Conservation (phyloP, 2,329 filamentous ascomycete genomes). For the Venturia pyrina region DNA sequence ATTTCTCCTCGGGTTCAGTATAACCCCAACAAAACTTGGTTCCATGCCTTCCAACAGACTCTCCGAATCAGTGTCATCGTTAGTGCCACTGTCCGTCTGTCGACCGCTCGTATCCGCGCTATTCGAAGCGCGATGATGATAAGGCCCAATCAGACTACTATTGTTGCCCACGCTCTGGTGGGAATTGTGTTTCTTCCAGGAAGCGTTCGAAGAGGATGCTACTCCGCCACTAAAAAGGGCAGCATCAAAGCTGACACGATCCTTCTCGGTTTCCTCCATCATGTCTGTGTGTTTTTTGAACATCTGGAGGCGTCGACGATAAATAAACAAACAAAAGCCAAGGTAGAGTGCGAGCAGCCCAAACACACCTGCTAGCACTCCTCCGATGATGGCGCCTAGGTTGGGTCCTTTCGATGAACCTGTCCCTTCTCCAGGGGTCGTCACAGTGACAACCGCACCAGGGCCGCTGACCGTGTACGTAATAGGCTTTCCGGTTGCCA, state of each 20-base stretch:
- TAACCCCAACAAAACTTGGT: constrained; percentile 58
- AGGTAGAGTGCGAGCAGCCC: constrained; percentile 54
- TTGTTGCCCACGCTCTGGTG: background rate
- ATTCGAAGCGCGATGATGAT: constrained; percentile 4
- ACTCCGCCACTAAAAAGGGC: constrained; percentile 11
- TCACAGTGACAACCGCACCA: constrained; percentile 31
- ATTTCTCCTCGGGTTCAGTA: constrained; percentile 58
- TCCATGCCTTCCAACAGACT: constrained; percentile 53
- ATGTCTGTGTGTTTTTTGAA: constrained; percentile 63
- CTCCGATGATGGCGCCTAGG: constrained; percentile 46
- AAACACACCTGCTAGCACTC: constrained; percentile 55
- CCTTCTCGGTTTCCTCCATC: constrained; percentile 43
- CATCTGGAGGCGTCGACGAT: constrained; percentile 57
- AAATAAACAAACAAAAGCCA: constrained; percentile 63
- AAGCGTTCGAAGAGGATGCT: constrained; percentile 1
- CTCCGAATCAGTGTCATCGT: constrained; percentile 42
- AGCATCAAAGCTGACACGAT: constrained; percentile 20
- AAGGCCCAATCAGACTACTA: constrained; percentile 10
- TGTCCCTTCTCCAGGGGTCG: constrained; percentile 27
- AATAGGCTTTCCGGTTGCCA: constrained; percentile 58
- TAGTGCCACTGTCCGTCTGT: constrained; percentile 16
- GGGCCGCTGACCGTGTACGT: constrained; percentile 52
- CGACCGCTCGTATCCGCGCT: constrained; percentile 17
- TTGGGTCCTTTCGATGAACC: constrained; percentile 15
- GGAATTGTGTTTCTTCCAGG: background rate